Base-by-base conservation (phyloP, 1,284 basidiomycete species). In the Ganoderma multipileum region DNA sequence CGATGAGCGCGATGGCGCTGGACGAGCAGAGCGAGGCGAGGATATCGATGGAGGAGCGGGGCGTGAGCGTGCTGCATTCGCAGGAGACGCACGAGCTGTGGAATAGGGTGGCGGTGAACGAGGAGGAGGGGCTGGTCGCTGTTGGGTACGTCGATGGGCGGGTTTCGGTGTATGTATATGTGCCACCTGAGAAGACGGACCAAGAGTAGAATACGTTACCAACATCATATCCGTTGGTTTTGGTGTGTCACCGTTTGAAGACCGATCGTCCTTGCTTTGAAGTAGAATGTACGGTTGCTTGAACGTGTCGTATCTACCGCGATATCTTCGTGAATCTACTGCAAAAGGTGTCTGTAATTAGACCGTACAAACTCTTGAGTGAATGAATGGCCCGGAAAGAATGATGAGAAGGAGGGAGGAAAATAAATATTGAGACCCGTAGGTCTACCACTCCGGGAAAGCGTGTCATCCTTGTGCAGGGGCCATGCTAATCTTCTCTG, bases 121-220 rank as follows among this genome's bases (percentile, higher is more conserved):
- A 92, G 70, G 82, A 85, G 28, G 84, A 87, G 59, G 90, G 91
- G 18, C 81, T 81, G 55, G 83, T 92, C 58, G 89, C 85, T 2
- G 73, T 91, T 52, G 89, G 88, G 36, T 80, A 80, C 52, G 76
- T 76, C 20, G 81, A 84, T 65, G 90, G 89, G 12, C 74, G 76
- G 47, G 85, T 92, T 62, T 79, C 81, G 1, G 71, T 92, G 55
- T 80, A 85, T 47, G 61, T 66, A 33, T 76, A 74, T 61, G 69
- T 69, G 5, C 69, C 69, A 20, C 67, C 61, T 26, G 23, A 26
- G 47, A 26, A 33, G 33, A 33, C 33, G 33, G 33, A 5, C 7
- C 11, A 3, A 11, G 39, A 41, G 23, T 41, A 36, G 55, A 47
- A 38, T 55, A 8, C 18, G 52, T 36, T 69, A 72, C 69, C 66